Evolutionary conservation across 129 eudicot species (phyloP).

Genomic region (Centaurea solstitialis): DNA sequence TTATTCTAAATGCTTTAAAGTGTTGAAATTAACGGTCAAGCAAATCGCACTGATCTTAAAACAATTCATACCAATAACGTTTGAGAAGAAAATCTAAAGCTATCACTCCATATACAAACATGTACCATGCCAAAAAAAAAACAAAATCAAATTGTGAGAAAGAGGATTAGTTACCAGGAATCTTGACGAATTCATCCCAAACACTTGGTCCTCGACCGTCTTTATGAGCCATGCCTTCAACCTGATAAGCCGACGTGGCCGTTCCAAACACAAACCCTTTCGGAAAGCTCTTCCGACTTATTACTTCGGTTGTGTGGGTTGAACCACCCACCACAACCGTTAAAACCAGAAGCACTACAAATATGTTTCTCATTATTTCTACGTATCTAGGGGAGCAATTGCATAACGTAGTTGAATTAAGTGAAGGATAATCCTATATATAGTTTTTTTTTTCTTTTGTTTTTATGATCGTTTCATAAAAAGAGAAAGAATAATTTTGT

Average conservation of each 20-base stretch:
- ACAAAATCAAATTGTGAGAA: too few relatives aligned
- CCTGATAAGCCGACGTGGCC: constrained; percentile 92
- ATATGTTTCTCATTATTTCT: constrained; percentile 22
- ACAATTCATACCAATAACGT: too few relatives aligned
- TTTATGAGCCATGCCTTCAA: constrained; percentile 77
- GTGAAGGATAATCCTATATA: neutral
- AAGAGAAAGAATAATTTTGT: neutral
- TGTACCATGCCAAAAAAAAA: too few relatives aligned
- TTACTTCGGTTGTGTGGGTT: constrained; percentile 4
- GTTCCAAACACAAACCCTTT: constrained; percentile 80
- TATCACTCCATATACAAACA: too few relatives aligned
- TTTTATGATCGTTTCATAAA: neutral
- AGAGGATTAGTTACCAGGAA: constrained; percentile 47
- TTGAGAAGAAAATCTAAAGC: too few relatives aligned
- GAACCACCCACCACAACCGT: constrained; percentile 1
- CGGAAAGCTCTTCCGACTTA: constrained; percentile 62
- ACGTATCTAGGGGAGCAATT: neutral
- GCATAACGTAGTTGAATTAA: constrained; percentile 4
- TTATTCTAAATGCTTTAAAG: too few relatives aligned
- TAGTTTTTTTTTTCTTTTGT: neutral
- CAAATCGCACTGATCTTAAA: too few relatives aligned
- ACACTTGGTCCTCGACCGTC: constrained; percentile 93
- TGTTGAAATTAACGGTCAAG: too few relatives aligned
- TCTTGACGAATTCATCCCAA: constrained; percentile 78
- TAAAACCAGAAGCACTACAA: constrained; percentile 1